Percentiles rank a stretch among this genome's conserved stretches.
Conservation (phyloP, 78 protist species). For the slime mould (Dictyostelium discoideum) region DNA sequence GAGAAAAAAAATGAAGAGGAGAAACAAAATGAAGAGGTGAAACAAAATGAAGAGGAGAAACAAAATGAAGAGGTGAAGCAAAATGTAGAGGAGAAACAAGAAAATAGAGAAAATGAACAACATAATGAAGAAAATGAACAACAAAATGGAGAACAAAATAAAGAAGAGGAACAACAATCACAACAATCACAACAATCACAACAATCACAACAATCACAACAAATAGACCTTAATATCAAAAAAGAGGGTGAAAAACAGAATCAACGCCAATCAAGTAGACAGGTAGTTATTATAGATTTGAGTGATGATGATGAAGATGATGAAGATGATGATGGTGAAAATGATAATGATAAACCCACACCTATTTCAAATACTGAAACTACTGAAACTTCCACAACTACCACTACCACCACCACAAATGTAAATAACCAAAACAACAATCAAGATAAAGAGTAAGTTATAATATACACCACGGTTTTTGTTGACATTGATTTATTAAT, state of each 20-base stretch:
- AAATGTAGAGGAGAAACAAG: no score
- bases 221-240: neutral
- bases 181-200: neutral
- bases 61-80: no score
- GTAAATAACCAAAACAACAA: neutral
- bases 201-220: neutral
- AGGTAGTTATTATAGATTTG: neutral
- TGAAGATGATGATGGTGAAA: neutral
- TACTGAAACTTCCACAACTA: neutral
- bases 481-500: neutral
- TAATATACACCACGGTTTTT: neutral
- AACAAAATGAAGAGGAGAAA: no score
- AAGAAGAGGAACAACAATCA: neutral
- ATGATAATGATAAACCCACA: neutral
- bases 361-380: neutral
- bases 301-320: neutral
- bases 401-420: neutral
- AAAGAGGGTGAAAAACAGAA: neutral
- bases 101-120: no score
- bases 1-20: neutral
- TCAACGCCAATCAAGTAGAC: neutral
- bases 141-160: neutral
- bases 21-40: neutral
- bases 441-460: neutral
- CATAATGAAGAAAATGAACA: no score